Percentiles rank a stretch among this genome's conserved stretches.
Evolutionary conservation across 1,139 yeast genomes (phyloP).

Genomic region (Yamadazyma kanchanaburiensis): DNA sequence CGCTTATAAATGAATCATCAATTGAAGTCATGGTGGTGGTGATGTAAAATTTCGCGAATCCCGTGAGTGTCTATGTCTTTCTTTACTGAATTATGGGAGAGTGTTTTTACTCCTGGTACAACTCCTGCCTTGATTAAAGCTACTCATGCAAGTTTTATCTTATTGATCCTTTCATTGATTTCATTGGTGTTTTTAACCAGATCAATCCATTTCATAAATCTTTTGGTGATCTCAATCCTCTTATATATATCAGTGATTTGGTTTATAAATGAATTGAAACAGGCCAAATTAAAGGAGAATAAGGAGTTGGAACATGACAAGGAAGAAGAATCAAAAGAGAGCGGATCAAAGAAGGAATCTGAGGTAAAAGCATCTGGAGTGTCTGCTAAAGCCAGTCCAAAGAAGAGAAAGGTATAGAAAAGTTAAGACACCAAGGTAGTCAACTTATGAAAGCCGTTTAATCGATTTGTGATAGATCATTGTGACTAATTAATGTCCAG

Average conservation of each 20-base stretch:
- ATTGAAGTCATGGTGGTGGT: slow-evolving; percentile 10
- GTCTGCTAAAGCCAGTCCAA: slow-evolving; percentile 10
- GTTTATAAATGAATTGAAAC: slow-evolving; percentile 74
- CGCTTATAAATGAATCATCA: slow-evolving; percentile 60
- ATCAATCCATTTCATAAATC: slow-evolving; percentile 74
- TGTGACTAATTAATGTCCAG: too few relatives aligned
- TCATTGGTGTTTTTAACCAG: slow-evolving; percentile 60
- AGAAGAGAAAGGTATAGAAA: slow-evolving; percentile 17
- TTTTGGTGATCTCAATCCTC: slow-evolving; percentile 63
- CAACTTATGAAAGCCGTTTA: too few relatives aligned
- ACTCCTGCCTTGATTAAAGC: slow-evolving; percentile 84
- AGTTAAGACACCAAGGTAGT: too few relatives aligned
- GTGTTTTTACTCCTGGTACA: slow-evolving; percentile 92
- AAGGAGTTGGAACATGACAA: slow-evolving; percentile 14
- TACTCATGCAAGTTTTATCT: slow-evolving; percentile 31
- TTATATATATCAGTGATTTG: slow-evolving; percentile 83
- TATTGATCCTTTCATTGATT: slow-evolving; percentile 43
- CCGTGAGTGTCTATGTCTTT: slow-evolving; percentile 26
- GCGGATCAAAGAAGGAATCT: slow-evolving; percentile 1
- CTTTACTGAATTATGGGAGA: slow-evolving; percentile 77
- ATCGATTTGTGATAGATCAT: too few relatives aligned
- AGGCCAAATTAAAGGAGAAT: slow-evolving; percentile 36
- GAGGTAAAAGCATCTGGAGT: not conserved
- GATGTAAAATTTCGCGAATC: slow-evolving; percentile 1
- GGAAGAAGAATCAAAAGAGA: slow-evolving; percentile 1